Percentiles rank a stretch among this genome's conserved stretches.
These are phyloP conservation scores for Orbilia blumenaviensis DNA, from an alignment of 2,329 filamentous ascomycete genomes.

Conservation along the genomic window DNA sequence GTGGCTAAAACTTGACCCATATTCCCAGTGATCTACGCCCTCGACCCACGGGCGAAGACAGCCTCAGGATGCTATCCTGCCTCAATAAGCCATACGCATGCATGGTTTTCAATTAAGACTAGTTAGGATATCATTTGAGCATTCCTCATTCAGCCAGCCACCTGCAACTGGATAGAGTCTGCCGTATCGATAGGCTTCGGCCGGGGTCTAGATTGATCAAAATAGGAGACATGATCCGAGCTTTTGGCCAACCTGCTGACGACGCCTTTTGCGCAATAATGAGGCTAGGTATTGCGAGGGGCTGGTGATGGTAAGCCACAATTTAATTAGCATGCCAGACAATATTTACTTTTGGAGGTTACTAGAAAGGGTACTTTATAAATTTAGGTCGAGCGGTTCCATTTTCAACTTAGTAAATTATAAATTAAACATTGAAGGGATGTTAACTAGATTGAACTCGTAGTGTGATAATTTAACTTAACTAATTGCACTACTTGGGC, in stretches of 20 bases:
- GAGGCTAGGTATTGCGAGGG: background rate
- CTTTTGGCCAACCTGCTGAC: background rate
- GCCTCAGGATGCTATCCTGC: too few relatives aligned
- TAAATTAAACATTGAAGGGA: too few relatives aligned
- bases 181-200: conserved; percentile 6
- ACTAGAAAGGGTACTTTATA: background rate
- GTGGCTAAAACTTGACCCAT: too few relatives aligned
- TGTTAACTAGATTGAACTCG: too few relatives aligned
- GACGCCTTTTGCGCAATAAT: background rate
- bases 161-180: background rate
- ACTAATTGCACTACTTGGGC: too few relatives aligned
- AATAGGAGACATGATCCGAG: conserved; percentile 4
- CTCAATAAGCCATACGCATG: too few relatives aligned
- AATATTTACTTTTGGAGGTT: background rate
- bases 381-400: too few relatives aligned
- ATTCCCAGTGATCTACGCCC: background rate
- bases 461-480: too few relatives aligned
- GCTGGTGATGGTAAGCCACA: conserved; percentile 1
- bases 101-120: background rate
- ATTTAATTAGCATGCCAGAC: background rate
- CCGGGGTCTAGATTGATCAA: background rate
- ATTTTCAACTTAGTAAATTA: too few relatives aligned
- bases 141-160: background rate
- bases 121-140: background rate
- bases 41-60: background rate